Evolutionary conservation across 257 asterid species (phyloP), one percentile per base, ranked within the genome.

Genomic region (Penstemon barbatus): DNA sequence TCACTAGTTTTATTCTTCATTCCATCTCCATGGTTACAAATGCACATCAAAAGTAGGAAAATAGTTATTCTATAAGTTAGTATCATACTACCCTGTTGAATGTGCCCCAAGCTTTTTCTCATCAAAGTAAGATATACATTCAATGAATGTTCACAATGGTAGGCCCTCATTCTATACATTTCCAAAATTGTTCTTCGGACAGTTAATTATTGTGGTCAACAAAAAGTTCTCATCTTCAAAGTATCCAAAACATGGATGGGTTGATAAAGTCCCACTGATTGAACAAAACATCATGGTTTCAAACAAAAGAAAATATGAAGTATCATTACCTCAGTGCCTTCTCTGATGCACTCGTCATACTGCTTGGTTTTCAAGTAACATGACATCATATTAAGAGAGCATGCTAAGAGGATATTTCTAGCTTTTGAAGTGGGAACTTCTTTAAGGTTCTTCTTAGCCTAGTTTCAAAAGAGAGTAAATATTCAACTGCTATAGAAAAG

Each of bases 311-410:
- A 42, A 53, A 43, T 42, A 8, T 11, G 46, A 10, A 63, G 37
- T 42, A 36, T 57, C 65, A 85, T 80, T 83, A 91, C 99, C 99
- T 94, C 99, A 13, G 96, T 78, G 71, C 97, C 99, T 83, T 94
- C 99, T 63, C 36, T 44, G 57, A 94, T 63, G 75, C 97, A 94
- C 76, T 94, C 90, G 4, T 89, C 86, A 60, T 81, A 87, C 74
- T 87, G 93, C 54, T 81, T 74, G 64, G 96, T 91, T 82, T 87
- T 91, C 81, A 91, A 79, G 88, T 80, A 91, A 81, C 97, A 94
- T 11, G 99, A 94, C 99, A 91, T 94, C 88, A 87, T 78, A 74
- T 94, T 94, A 77, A 91, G 93, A 58, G 99, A 91, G 82, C 99
- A 94, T 5, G 86, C 89, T 74, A 82, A 76, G 57, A 85, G 82